Evolutionary conservation across 352 stramenopile genomes (phyloP).

Genomic region (Plasmopara halstedii): DNA sequence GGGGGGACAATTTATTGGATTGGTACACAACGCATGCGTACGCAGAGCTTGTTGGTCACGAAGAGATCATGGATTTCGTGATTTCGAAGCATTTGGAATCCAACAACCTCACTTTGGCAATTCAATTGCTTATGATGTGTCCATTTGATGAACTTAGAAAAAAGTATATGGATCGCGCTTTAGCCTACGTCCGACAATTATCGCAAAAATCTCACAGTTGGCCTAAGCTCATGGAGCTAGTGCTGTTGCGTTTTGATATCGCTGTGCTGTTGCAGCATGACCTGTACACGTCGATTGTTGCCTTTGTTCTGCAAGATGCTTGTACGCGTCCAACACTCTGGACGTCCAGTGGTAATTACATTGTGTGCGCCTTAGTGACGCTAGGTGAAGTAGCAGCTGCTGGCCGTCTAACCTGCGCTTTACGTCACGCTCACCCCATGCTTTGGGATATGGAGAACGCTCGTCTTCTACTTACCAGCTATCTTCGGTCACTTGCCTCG

Average conservation of each 20-base stretch:
- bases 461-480: slow-evolving; percentile 48
- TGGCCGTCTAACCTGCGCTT: slow-evolving; percentile 38
- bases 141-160: slow-evolving; percentile 44
- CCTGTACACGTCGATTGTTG: slow-evolving; percentile 33
- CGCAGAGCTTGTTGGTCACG: slow-evolving; percentile 19
- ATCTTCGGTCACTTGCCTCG: slow-evolving; percentile 28
- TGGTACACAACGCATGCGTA: slow-evolving; percentile 55
- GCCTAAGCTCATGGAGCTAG: slow-evolving; percentile 33
- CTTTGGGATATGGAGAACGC: slow-evolving; percentile 66
- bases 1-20: slow-evolving; percentile 29
- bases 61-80: slow-evolving; percentile 29
- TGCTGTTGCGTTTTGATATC: slow-evolving; percentile 58
- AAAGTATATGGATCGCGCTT: slow-evolving; percentile 24
- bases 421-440: slow-evolving; percentile 51
- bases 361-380: slow-evolving; percentile 53
- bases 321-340: slow-evolving; percentile 18
- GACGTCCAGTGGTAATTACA: slow-evolving; percentile 57
- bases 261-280: slow-evolving; percentile 28
- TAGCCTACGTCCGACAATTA: slow-evolving; percentile 13
- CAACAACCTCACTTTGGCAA: slow-evolving; percentile 22
- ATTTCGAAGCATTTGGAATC: slow-evolving; percentile 28
- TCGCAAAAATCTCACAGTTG: slow-evolving; percentile 12
- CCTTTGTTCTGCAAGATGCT: slow-evolving; percentile 24
- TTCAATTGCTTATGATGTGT: slow-evolving; percentile 50
- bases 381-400: slow-evolving; percentile 39